Evolutionary conservation across 345 rosid species (phyloP).

Genomic region (Mangifera indica): DNA sequence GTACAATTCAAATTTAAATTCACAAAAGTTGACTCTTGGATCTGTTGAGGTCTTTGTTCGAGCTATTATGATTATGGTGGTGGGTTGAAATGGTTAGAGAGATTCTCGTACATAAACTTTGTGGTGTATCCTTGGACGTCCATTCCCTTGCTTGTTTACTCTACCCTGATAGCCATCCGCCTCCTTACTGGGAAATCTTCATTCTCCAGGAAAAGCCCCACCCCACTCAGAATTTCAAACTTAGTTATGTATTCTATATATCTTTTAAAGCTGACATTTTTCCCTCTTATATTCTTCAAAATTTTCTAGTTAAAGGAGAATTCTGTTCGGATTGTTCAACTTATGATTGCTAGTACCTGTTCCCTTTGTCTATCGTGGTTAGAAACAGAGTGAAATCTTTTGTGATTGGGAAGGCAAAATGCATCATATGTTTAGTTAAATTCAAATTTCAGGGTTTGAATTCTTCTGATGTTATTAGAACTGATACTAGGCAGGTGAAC

Average conservation of each 20-base stretch:
- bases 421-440: not conserved
- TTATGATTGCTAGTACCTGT: too few relatives aligned
- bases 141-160: slow-evolving; percentile 81
- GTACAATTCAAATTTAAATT: too few relatives aligned
- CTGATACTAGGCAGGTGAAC: slow-evolving; percentile 2
- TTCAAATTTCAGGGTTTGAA: not conserved
- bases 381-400: not conserved
- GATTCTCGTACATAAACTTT: slow-evolving; percentile 90
- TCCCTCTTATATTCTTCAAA: not conserved
- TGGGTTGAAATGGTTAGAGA: slow-evolving; percentile 89
- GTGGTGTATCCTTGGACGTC: slow-evolving; percentile 95
- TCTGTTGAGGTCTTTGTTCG: slow-evolving; percentile 97
- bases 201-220: slow-evolving; percentile 77
- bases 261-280: not conserved
- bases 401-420: not conserved
- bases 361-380: too few relatives aligned
- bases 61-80: slow-evolving; percentile 98
- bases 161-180: slow-evolving; percentile 86
- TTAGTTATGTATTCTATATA: not conserved
- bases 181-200: slow-evolving; percentile 90
- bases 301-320: not conserved
- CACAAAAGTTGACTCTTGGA: slow-evolving; percentile 72
- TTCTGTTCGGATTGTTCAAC: not conserved
- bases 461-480: not conserved
- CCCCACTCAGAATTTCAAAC: not conserved